Evolutionary conservation across 352 stramenopile genomes (phyloP), one percentile per base, ranked within the genome.

Genomic region (Pythium chondricola): DNA sequence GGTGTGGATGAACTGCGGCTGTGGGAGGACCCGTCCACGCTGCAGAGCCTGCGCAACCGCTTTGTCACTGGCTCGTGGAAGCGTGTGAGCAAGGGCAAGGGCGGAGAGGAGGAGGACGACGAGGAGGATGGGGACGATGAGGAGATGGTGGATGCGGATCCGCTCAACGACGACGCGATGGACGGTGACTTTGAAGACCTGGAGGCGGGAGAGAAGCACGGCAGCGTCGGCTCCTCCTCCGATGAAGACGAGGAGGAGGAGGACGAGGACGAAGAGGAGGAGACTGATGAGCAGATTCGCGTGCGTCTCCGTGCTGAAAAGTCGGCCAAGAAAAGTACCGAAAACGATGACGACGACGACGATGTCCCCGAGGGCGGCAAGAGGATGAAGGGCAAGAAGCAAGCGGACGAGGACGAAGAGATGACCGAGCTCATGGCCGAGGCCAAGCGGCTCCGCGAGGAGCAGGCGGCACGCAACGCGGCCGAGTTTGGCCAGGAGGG

Each of bases 61-160:
- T 99, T 98, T 63, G 96, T 98, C 2, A 98, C 96, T 43, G 95
- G 96, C n/a, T 95, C 94, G 21, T 98, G 94, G 95, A 90, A 92
- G 40, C 80, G 74, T 30, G 63, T 62, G 17, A 71, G 78, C 31
- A 71, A 78, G 10, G 48, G 50, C 36, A 74, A 71, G 3, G 64
- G 66, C 2, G 73, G 63, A 17, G 64, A 52, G 6, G 65, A 65
- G 4, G 72, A 78, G 5, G 71, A 66, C 11, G 65, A 62, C 21
- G 68, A 80, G 2, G 61, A 59, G 20, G 71, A 69, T 14, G 66
- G 55, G 10, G 69, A 55, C 10, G n/a, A n/a, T n/a, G n/a, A n/a
- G n/a, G n/a, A n/a, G n/a, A n/a, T n/a, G n/a, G n/a, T n/a, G n/a
- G 62, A 71, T 24, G 69, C 58, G 0, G 73, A 81, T 24, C 71